Evolutionary conservation across 139 green algal species (phyloP).

Genomic region (Coelastrella sp.): DNA sequence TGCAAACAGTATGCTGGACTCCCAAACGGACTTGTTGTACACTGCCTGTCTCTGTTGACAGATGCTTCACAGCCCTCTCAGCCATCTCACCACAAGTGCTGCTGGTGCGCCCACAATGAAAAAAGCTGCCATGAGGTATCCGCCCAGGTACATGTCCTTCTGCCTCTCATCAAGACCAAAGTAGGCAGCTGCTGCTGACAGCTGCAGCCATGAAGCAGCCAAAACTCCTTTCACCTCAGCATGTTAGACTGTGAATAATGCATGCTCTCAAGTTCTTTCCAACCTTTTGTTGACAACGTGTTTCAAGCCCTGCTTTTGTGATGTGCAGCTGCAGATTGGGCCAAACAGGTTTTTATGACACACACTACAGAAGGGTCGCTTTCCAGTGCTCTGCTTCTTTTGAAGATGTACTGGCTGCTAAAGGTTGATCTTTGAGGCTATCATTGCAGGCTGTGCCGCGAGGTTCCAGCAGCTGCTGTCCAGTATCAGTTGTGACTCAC

Average conservation of each 20-base stretch:
- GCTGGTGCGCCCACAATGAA: conserved; percentile 87
- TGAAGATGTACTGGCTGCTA: background rate
- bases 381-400: background rate
- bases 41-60: background rate
- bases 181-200: conserved; percentile 59
- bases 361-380: no score
- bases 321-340: background rate
- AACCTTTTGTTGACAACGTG: background rate
- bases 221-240: no score
- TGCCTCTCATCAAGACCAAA: conserved; percentile 77
- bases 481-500: conserved; percentile 48
- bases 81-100: conserved; percentile 70
- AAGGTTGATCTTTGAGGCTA: no score
- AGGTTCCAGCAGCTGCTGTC: no score
- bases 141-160: conserved; percentile 80
- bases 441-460: no score
- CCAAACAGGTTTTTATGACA: no score
- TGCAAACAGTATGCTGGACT: no score
- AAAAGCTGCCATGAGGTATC: conserved; percentile 82
- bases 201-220: conserved; percentile 34
- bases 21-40: no score
- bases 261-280: background rate
- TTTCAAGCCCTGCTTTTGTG: background rate
- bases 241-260: background rate
- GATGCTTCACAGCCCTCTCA: background rate